phyloP scores from a whole-genome alignment of 768 basidiomycete species.

The Pulveroboletus ravenelii region DNA sequence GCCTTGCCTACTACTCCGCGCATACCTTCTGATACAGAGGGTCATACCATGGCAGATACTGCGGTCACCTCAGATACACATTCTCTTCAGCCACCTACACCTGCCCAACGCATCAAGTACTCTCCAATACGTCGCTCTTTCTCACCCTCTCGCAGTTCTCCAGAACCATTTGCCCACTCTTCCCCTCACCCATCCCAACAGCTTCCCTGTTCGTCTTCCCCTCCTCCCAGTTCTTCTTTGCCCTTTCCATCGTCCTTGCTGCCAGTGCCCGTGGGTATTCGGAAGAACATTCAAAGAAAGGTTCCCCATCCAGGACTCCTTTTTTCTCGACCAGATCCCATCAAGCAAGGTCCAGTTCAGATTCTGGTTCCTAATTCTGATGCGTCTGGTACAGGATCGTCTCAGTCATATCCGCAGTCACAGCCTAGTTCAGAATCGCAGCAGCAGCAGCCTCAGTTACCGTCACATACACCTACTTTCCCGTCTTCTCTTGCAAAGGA shows the following conservation, averaged over 20 bases:
- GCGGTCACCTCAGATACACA: constrained; percentile 2
- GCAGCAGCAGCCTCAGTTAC: constrained; percentile 20
- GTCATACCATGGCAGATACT: constrained; percentile 2
- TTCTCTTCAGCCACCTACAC: constrained; percentile 27
- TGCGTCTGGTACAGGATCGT: constrained; percentile 38
- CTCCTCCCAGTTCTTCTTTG: constrained; percentile 10
- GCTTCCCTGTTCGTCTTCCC: constrained; percentile 10
- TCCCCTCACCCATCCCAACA: constrained; percentile 1
- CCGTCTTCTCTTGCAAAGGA: constrained; percentile 19
- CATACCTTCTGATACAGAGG: constrained; percentile 11
- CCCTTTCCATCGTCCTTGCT: constrained; percentile 7
- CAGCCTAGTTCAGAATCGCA: constrained; percentile 28
- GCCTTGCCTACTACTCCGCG: background rate
- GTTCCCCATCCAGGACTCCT: constrained; percentile 40
- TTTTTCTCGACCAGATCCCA: constrained; percentile 29
- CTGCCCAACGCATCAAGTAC: constrained; percentile 22
- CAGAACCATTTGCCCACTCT: background rate
- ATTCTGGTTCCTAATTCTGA: constrained; percentile 58
- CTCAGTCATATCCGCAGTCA: constrained; percentile 29
- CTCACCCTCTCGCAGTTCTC: constrained; percentile 8
- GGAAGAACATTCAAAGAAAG: constrained; percentile 37
- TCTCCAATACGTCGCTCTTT: constrained; percentile 5
- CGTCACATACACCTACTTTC: constrained; percentile 9
- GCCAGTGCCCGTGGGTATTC: constrained; percentile 8
- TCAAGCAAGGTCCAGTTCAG: constrained; percentile 33